Conservation (phyloP, 1,139 yeast genomes). For the Chernovozyma aurita region DNA sequence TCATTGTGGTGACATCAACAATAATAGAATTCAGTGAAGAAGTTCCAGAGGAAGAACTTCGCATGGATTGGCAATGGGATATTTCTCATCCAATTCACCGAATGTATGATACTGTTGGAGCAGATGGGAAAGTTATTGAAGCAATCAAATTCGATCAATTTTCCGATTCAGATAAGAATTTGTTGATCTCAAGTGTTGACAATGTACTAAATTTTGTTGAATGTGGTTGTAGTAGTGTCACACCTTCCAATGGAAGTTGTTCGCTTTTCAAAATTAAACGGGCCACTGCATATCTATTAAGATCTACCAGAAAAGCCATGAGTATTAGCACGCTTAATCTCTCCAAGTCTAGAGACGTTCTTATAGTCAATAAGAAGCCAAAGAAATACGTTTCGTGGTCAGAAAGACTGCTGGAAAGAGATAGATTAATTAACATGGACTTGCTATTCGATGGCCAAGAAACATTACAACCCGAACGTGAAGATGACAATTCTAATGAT, state of each 20-base stretch:
- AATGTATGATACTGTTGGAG: constrained; percentile 27
- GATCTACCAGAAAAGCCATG: constrained; percentile 55
- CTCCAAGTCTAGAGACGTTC: constrained; percentile 37
- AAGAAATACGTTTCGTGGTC: constrained; percentile 38
- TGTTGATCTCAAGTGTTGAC: constrained; percentile 57
- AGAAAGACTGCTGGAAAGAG: constrained; percentile 30
- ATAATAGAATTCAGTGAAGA: constrained; percentile 40
- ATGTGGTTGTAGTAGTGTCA: constrained; percentile 59
- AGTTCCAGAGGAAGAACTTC: constrained; percentile 56
- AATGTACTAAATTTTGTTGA: constrained; percentile 52
- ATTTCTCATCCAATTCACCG: constrained; percentile 64
- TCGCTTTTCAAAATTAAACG: constrained; percentile 58
- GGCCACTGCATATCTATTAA: constrained; percentile 51
- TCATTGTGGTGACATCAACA: constrained; percentile 55
- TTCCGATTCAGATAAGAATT: constrained; percentile 45
- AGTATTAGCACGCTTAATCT: constrained; percentile 35
- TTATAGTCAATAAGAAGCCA: constrained; percentile 29
- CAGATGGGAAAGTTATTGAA: constrained; percentile 18
- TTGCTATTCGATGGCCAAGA: constrained; percentile 10
- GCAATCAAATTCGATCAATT: constrained; percentile 44
- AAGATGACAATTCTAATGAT: constrained; percentile 7
- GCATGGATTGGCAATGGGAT: constrained; percentile 91
- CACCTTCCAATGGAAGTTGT: constrained; percentile 33
- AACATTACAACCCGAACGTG: constrained; percentile 4
- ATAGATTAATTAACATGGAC: constrained; percentile 22